Evolutionary conservation across 495 filamentous ascomycete genomes (phyloP).

Genomic region (Acidiella bohemica): DNA sequence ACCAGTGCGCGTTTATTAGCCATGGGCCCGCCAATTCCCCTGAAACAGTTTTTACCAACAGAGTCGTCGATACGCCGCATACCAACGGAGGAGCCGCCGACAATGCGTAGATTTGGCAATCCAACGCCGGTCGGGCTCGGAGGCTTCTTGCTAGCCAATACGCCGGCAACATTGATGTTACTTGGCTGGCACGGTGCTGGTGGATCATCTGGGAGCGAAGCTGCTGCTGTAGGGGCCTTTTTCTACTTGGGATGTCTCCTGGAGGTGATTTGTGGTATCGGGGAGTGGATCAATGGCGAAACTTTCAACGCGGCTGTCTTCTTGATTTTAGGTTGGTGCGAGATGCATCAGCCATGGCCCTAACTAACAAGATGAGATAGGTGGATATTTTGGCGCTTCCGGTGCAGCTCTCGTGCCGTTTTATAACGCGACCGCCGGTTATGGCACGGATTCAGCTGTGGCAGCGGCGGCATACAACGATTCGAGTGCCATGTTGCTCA

Average conservation of each 20-base stretch:
- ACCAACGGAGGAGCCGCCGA: too few relatives aligned
- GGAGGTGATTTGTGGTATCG: conserved; percentile 4
- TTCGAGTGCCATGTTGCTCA: conserved; percentile 2
- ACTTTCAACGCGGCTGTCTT: conserved; percentile 6
- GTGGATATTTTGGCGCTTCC: conserved; percentile 1
- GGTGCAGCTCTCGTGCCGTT: conserved; percentile 1
- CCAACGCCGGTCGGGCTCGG: conserved; percentile 3
- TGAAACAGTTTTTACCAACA: too few relatives aligned
- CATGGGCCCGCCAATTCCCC: too few relatives aligned
- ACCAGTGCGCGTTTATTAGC: too few relatives aligned
- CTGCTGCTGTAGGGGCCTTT: not conserved
- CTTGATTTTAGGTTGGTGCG: conserved; percentile 2
- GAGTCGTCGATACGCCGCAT: too few relatives aligned
- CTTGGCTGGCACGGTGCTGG: conserved; percentile 3
- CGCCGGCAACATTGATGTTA: not conserved
- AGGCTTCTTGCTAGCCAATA: conserved; percentile 4
- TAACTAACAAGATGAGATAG: too few relatives aligned
- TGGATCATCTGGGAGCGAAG: not conserved
- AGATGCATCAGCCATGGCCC: too few relatives aligned
- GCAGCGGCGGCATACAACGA: conserved; percentile 2
- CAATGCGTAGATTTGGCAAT: not conserved
- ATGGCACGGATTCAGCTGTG: not conserved
- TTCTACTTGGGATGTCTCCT: conserved; percentile 2
- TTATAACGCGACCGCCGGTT: conserved; percentile 2
- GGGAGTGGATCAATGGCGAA: conserved; percentile 7